Conservation (phyloP, 2,329 filamentous ascomycete genomes). For the Paecilomyces sp. region DNA sequence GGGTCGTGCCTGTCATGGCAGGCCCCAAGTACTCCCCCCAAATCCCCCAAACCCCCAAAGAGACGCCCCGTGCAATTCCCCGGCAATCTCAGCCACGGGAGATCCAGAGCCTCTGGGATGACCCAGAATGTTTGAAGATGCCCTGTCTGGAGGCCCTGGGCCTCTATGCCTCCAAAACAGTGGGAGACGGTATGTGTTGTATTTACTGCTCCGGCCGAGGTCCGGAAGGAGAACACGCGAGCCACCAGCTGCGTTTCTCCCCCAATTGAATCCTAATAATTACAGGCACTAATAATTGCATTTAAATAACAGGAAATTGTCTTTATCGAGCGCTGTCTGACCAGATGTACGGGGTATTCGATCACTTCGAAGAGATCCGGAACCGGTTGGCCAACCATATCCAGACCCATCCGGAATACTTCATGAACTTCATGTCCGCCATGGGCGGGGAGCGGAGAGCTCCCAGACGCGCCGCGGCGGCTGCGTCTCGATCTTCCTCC, state of each 20-base stretch:
- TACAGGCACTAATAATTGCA: not conserved
- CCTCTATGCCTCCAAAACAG: conserved; percentile 53
- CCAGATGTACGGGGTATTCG: conserved; percentile 57
- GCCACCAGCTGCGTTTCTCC: not conserved
- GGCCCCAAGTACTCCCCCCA: conserved; percentile 14
- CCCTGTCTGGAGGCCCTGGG: conserved; percentile 45
- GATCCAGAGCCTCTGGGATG: conserved; percentile 13
- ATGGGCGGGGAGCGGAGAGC: conserved; percentile 52
- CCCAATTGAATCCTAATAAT: not conserved
- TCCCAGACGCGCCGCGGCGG: conserved; percentile 44
- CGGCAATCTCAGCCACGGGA: not conserved
- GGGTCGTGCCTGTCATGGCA: conserved; percentile 37
- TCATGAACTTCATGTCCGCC: conserved; percentile 55
- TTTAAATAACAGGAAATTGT: conserved; percentile 51
- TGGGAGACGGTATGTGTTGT: conserved; percentile 53
- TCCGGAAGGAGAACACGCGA: not conserved
- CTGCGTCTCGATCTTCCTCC: conserved; percentile 36
- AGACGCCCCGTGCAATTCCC: conserved; percentile 1
- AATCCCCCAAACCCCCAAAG: conserved; percentile 8
- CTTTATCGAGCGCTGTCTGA: conserved; percentile 63
- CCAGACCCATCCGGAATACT: conserved; percentile 52
- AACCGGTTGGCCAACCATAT: conserved; percentile 55
- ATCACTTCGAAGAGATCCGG: conserved; percentile 53
- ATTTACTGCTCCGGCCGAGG: conserved; percentile 1
- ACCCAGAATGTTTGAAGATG: conserved; percentile 29